Evolutionary conservation across 352 stramenopile genomes (phyloP).

Genomic region (Phytophthora gonapodyides): DNA sequence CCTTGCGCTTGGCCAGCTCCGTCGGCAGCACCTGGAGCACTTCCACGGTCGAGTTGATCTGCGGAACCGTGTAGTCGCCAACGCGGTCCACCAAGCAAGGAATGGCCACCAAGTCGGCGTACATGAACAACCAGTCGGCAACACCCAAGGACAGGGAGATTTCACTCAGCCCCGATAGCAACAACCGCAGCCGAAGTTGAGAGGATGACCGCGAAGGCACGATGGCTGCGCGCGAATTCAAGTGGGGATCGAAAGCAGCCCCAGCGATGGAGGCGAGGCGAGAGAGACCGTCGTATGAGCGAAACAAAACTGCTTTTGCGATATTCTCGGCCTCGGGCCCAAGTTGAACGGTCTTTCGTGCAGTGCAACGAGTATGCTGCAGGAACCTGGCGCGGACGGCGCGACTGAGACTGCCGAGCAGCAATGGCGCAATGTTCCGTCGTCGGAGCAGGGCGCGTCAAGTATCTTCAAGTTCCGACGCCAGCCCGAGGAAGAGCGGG

Average conservation of each 20-base stretch:
- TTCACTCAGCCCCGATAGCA: too few relatives aligned
- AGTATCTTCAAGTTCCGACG: conserved; percentile 51
- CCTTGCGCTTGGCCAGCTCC: conserved; percentile 36
- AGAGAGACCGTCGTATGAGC: too few relatives aligned
- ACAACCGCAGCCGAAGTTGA: too few relatives aligned
- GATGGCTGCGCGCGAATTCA: too few relatives aligned
- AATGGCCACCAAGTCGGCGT: conserved; percentile 42
- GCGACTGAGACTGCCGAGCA: background rate
- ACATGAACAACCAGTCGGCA: conserved; percentile 45
- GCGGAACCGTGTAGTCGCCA: conserved; percentile 43
- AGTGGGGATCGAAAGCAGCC: too few relatives aligned
- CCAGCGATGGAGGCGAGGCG: too few relatives aligned
- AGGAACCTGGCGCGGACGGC: conserved; percentile 5
- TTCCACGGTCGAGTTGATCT: conserved; percentile 42
- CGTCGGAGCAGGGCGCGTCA: conserved; percentile 7
- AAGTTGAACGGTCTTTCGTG: too few relatives aligned
- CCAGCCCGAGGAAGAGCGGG: conserved; percentile 13
- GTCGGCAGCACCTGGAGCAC: conserved; percentile 42
- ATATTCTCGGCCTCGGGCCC: too few relatives aligned
- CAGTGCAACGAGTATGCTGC: conserved; percentile 2
- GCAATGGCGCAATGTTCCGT: conserved; percentile 9
- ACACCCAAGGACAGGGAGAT: too few relatives aligned
- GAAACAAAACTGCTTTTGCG: too few relatives aligned
- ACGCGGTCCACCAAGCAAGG: conserved; percentile 35
- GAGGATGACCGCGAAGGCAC: too few relatives aligned